Percentiles rank a stretch among this genome's conserved stretches.
These are phyloP conservation scores for Dipodascus albidus DNA, from an alignment of 805 yeast species.

Conservation along the genomic window DNA sequence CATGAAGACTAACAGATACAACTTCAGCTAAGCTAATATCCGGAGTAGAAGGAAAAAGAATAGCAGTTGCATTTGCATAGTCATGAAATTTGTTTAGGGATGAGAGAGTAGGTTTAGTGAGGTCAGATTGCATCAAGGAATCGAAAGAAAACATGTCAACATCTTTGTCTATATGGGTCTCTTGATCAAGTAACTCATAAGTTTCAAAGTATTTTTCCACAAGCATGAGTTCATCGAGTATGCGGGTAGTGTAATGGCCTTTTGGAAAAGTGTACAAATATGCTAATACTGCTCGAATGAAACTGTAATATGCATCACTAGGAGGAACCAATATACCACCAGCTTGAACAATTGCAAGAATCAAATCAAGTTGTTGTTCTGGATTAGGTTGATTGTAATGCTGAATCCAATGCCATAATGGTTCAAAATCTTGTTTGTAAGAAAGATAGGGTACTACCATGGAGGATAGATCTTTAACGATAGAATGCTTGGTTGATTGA, in stretches of 20 bases:
- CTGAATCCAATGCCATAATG: conserved; percentile 12
- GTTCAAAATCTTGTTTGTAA: conserved; percentile 12
- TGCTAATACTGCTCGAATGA: background rate
- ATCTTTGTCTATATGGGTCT: background rate
- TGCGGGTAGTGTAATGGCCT: conserved; percentile 4
- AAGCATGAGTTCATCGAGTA: background rate
- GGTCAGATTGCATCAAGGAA: conserved; percentile 7
- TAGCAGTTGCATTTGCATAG: conserved; percentile 10
- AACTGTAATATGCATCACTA: background rate
- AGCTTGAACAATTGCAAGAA: background rate
- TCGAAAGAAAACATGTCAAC: conserved; percentile 7
- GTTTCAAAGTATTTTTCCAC: conserved; percentile 3
- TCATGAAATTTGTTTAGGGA: conserved; percentile 9
- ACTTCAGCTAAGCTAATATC: conserved; percentile 7
- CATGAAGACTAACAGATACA: conserved; percentile 9
- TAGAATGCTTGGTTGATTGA: conserved; percentile 8
- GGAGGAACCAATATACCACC: background rate
- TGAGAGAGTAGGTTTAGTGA: conserved; percentile 2
- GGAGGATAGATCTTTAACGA: conserved; percentile 16
- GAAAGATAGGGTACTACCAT: conserved; percentile 21
- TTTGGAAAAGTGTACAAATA: conserved; percentile 6
- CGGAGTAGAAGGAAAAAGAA: conserved; percentile 11
- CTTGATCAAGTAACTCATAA: conserved; percentile 2
- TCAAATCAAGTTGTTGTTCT: background rate
- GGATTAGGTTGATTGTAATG: conserved; percentile 9